Evolutionary conservation across 352 stramenopile genomes (phyloP), one percentile per base, ranked within the genome.

Genomic region (Phytopythium mirpurense): DNA sequence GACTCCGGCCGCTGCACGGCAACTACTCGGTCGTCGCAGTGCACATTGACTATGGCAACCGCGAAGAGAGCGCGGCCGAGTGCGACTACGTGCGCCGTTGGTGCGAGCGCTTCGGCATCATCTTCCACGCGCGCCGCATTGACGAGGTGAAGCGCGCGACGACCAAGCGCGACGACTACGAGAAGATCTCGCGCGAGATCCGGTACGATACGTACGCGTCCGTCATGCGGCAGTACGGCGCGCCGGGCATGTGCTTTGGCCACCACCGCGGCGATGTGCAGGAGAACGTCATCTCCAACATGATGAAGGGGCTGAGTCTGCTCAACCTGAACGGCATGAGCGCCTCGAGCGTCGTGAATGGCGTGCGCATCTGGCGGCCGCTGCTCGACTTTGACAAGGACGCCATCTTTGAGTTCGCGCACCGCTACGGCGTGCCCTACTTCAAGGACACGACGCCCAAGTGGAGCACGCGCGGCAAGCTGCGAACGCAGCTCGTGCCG

Each of bases 261-360:
- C 96, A 99, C 78, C 96, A 99, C 71, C 73, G 85, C 23, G 92
- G 96, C 18, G 96, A 99, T 66, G 86, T 99, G n/a, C 77, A 97
- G 63, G 96, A 99, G 72, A 99, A 99, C 69, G 91, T 98, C 18
- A 90, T 99, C 45, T 98, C 91, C 24, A 99, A 99, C 70, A 93
- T 97, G 53, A 96, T 98, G 78, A 98, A 98, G 54, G 94, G 94
- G 3, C 75, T 84, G 60, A 92, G 86, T 54, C 74, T 98, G 16
- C 70, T 98, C 3, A 88, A 97, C 41, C 70, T 99, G 32, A 97
- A 94, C 50, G 96, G 96, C 56, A 98, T 98, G 96, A 93, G 74
- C 50, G 85, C 85, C 15, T 75, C 68, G 11, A 87, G 79, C 41
- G 54, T 87, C 48, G 76, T 90, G 27, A 89, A 92, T 61, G 71